Percentiles rank a stretch among this genome's conserved stretches.
Evolutionary conservation across 148 eudicot genomes (phyloP).

Genomic region (Diospyros lotus): DNA sequence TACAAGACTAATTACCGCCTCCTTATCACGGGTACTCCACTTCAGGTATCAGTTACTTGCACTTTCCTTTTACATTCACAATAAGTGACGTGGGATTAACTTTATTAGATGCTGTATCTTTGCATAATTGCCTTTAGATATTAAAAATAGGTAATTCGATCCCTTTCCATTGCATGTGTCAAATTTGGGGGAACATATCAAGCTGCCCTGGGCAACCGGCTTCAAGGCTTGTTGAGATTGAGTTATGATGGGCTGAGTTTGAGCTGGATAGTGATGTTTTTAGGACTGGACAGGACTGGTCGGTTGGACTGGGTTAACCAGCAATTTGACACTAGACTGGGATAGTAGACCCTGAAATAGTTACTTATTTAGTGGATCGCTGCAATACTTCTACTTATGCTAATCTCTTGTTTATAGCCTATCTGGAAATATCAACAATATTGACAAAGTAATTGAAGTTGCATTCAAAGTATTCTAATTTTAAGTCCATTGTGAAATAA

Average conservation of each 20-base stretch:
- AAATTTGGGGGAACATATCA: neutral
- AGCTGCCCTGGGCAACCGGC: neutral
- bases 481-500: no score
- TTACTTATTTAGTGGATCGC: no score
- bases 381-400: no score
- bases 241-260: neutral
- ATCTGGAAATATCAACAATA: no score
- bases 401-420: no score
- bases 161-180: neutral
- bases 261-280: no score
- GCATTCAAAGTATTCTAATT: no score
- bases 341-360: no score
- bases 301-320: no score
- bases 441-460: no score
- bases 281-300: no score
- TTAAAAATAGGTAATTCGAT: neutral
- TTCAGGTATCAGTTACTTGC: conserved; percentile 52
- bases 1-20: conserved; percentile 97
- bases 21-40: conserved; percentile 91
- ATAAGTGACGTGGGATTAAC: neutral
- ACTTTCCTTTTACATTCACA: neutral
- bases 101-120: neutral
- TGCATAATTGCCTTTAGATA: neutral
- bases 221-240: neutral
- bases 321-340: no score